A percentile compares a stretch with the other conserved stretches of the same genome.
These are phyloP conservation scores for Blechomonas ayalai DNA, from an alignment of 208 protist species.

Conservation along the genomic window DNA sequence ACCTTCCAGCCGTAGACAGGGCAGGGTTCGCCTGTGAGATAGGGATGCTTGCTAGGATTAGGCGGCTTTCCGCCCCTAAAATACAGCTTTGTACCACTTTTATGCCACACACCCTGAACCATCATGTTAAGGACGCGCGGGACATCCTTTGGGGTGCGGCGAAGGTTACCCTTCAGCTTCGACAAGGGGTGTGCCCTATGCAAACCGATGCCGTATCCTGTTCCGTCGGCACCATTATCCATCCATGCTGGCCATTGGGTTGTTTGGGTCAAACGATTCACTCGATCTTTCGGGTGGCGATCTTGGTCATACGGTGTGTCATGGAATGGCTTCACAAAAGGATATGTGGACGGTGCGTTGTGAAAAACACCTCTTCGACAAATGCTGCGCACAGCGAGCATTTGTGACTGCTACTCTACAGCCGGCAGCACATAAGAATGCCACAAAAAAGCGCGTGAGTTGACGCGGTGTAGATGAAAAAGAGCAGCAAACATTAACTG, in stretches of 20 bases:
- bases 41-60: conserved; percentile 83
- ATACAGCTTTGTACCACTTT: conserved; percentile 84
- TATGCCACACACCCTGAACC: conserved; percentile 89
- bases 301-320: conserved; percentile 86
- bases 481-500: conserved; percentile 2
- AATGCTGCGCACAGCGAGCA: no score
- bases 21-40: conserved; percentile 86
- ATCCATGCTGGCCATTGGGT: conserved; percentile 81
- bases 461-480: no score
- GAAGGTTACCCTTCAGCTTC: conserved; percentile 69
- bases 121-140: conserved; percentile 83
- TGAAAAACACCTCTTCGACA: conserved; percentile 80
- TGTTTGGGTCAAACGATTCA: conserved; percentile 18
- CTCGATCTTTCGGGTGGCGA: conserved; percentile 40
- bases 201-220: conserved; percentile 81
- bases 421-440: background rate
- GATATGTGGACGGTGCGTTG: conserved; percentile 79
- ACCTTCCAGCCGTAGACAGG: conserved; percentile 87
- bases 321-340: conserved; percentile 81
- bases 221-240: conserved; percentile 80
- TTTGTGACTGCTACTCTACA: background rate
- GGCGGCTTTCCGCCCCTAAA: conserved; percentile 86
- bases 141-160: conserved; percentile 39
- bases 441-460: no score
- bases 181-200: conserved; percentile 78